These are phyloP conservation scores for Caulochytrium protostelioides DNA, from an alignment of 371 early-diverging fungal species.

Conservation along the genomic window DNA sequence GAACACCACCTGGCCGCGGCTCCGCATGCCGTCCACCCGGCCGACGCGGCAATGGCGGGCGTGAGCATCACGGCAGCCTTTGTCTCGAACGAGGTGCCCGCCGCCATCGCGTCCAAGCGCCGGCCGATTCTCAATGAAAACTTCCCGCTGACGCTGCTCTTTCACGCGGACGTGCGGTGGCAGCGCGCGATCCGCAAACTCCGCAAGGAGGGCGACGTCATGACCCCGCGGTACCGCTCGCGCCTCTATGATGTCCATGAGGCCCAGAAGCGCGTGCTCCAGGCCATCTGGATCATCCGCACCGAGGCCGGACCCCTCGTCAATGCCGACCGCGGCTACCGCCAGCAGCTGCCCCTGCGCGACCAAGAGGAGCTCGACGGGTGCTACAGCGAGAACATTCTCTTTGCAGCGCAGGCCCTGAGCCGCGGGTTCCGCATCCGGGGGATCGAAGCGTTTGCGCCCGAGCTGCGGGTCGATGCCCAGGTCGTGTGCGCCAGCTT, in stretches of 20 bases:
- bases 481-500: slow-evolving; percentile 21
- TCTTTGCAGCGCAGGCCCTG: slow-evolving; percentile 38
- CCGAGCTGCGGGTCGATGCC: slow-evolving; percentile 21
- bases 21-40: no score
- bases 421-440: slow-evolving; percentile 33
- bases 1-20: no score
- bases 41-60: no score
- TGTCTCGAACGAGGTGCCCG: no score
- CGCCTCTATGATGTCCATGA: slow-evolving; percentile 24
- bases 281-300: slow-evolving; percentile 12
- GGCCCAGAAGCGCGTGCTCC: slow-evolving; percentile 18
- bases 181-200: slow-evolving; percentile 8
- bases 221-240: slow-evolving; percentile 12
- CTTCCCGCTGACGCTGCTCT: slow-evolving; percentile 14
- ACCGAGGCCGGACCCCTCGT: slow-evolving; percentile 7
- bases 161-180: slow-evolving; percentile 9
- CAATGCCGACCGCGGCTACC: slow-evolving; percentile 18
- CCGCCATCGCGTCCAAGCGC: no score
- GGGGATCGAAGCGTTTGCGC: slow-evolving; percentile 28
- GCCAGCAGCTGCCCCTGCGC: slow-evolving; percentile 27
- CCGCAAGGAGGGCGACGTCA: slow-evolving; percentile 8
- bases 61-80: no score
- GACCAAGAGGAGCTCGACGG: slow-evolving; percentile 34
- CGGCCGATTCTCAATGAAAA: slow-evolving; percentile 14
- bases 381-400: slow-evolving; percentile 34